Base-by-base conservation (phyloP, 345 rosid species). In the Cardamine chenopodiifolia region DNA sequence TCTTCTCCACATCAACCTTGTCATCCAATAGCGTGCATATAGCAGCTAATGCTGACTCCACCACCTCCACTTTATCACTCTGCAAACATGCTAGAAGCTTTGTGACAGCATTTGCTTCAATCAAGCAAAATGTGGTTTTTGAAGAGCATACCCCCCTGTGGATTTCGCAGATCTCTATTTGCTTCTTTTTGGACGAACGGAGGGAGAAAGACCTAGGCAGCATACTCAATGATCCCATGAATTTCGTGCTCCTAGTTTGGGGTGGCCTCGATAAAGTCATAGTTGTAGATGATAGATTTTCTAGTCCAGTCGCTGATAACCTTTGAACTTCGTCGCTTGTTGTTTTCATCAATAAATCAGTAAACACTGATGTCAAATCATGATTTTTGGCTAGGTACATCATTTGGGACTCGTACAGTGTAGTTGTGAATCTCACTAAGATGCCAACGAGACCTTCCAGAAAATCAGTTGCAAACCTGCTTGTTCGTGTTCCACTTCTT, bases 111-210 rank as follows among this genome's bases (percentile, higher is more conserved):
- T 86, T 89, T 40, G 93, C 95, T n/a, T 91, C 91, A 15, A 94
- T 81, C 78, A 94, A 81, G 81, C 97, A 91, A 78, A 94, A 94
- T 20, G 97, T 91, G 68, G 69, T 78, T 74, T 86, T 82, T 18
- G 96, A 83, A 72, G 98, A 94, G 66, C 96, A 94, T 15, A 78
- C 82, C 8, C 98, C 98, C 75, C 86, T 81, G 82, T 94, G 98
- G 66, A 94, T 84, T 14, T 84, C 87, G 48, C 98, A 94, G 2
- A 68, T 23, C 20, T 78, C 79, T 48, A 62, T 15, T 28, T 34
- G 82, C 75, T 55, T 83, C 78, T 68, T 88, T 74, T 75, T 88
- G 11, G 91, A 70, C 71, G 87, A 81, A 45, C 84, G 65, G 29
- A 79, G 65, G 45, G 86, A 84, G 20, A 83, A 80, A 12, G 82